Base-by-base conservation (phyloP, 441 rosid genomes). In the Biscutella laevigata region DNA sequence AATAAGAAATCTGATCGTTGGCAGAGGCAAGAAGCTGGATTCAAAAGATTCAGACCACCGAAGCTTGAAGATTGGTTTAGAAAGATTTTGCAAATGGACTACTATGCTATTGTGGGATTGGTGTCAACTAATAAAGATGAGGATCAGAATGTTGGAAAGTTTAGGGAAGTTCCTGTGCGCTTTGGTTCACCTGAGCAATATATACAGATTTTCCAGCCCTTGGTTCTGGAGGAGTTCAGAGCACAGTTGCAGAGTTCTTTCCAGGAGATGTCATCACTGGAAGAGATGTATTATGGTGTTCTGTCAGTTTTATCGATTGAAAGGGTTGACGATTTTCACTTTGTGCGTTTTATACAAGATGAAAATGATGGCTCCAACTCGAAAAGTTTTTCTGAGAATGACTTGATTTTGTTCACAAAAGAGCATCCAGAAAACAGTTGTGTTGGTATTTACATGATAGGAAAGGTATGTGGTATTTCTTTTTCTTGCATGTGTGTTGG, bases 1-100 rank as follows among this genome's bases (percentile, higher is more conserved):
- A 88, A 47, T 38, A 78, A 67, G 79, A 79, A 64, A 67, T 53
- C 72, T 13, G 88, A 90, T 56, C 70, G 67, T 55, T 57, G 73
- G 68, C 78, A 72, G 20, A 76, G 84, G 73, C 68, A 53, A 67
- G 92, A 68, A 55, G 72, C 75, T 48, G 78, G 75, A 64, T 72
- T 69, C 54, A 89, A 75, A 79, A 80, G 99, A 76, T 89, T 94
- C 67, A 81, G 80, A 69, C 84, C 92, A 56, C 96, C 84, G 13
- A 83, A 71, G 58, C 96, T 94, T 57, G 99, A 94, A 75, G 96
- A 74, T 45, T 94, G 99, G 99, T 94, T 81, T 79, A 86, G 81
- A 62, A 86, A 82, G 61, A 84, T 94, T 72, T 59, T 94, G 64
- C 91, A 82, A 64, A 75, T 94, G 62, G 81, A 94, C 83, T 94